These are phyloP conservation scores for Aquilaria sinensis DNA, from an alignment of 345 rosid species.

Conservation along the genomic window DNA sequence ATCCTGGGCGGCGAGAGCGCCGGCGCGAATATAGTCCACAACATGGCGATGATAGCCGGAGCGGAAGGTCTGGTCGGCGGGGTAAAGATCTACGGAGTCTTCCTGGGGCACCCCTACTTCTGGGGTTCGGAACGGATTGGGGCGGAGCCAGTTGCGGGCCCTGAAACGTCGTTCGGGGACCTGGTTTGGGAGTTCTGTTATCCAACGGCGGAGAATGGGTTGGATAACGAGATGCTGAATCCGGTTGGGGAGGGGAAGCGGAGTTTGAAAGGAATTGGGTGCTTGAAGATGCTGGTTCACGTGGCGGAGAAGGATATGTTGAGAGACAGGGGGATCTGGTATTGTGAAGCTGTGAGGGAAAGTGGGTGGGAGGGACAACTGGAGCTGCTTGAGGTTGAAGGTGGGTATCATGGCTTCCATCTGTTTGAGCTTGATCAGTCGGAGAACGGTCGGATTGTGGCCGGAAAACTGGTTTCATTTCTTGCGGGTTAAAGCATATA, in stretches of 20 bases:
- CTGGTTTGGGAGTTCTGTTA: not conserved
- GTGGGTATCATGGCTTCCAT: slow-evolving; percentile 33
- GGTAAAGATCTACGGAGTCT: slow-evolving; percentile 20
- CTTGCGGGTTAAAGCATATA: not conserved
- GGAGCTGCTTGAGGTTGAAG: slow-evolving; percentile 25
- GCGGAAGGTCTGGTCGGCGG: slow-evolving; percentile 8
- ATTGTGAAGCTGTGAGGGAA: slow-evolving; percentile 14
- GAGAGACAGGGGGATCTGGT: slow-evolving; percentile 22
- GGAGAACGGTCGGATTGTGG: slow-evolving; percentile 16
- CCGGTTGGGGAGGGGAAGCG: slow-evolving; percentile 22
- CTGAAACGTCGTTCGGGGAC: not conserved
- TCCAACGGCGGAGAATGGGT: slow-evolving; percentile 18
- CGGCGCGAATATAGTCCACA: slow-evolving; percentile 23
- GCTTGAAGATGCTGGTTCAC: slow-evolving; percentile 19
- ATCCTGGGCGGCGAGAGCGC: slow-evolving; percentile 27
- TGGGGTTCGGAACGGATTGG: slow-evolving; percentile 27
- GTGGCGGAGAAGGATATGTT: slow-evolving; percentile 30
- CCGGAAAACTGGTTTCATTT: slow-evolving; percentile 18
- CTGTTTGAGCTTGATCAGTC: slow-evolving; percentile 2
- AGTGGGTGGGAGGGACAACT: slow-evolving; percentile 30
- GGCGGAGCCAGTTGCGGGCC: slow-evolving; percentile 1
- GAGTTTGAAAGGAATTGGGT: slow-evolving; percentile 21
- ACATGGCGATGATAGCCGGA: slow-evolving; percentile 15
- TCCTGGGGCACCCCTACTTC: slow-evolving; percentile 25
- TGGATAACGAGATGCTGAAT: slow-evolving; percentile 19